Evolutionary conservation across 2,329 filamentous ascomycete species (phyloP).

Genomic region (Harringtonia aguacate): DNA sequence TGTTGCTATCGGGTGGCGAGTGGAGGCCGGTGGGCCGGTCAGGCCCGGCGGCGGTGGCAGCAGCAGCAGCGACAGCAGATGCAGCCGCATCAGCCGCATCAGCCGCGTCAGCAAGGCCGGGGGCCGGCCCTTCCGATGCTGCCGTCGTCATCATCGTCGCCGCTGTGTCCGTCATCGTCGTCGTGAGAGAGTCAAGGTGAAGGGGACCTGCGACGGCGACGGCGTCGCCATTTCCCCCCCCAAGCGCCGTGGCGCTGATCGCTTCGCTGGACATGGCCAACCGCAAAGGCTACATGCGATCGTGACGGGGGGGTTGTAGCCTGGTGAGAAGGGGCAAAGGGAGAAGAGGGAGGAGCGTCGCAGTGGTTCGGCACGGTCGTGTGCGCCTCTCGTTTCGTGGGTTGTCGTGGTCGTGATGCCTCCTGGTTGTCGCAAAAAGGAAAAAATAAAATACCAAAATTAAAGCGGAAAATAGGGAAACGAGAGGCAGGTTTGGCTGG

Average conservation of each 20-base stretch:
- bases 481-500: conserved; percentile 7
- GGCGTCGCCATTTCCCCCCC: conserved; percentile 20
- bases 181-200: conserved; percentile 1
- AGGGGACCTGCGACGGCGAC: conserved; percentile 14
- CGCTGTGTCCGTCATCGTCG: background rate
- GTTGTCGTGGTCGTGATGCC: background rate
- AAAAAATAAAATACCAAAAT: conserved; percentile 3
- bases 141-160: conserved; percentile 8
- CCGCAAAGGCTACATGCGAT: conserved; percentile 16
- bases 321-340: conserved; percentile 6
- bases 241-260: conserved; percentile 36
- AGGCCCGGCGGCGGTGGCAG: conserved; percentile 8
- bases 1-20: conserved; percentile 55
- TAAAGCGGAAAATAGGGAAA: conserved; percentile 3
- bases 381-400: background rate
- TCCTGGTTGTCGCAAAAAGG: background rate
- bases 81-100: background rate
- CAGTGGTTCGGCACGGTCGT: conserved; percentile 1
- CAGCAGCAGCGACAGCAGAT: conserved; percentile 6
- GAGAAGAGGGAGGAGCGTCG: background rate
- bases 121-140: conserved; percentile 1
- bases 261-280: conserved; percentile 43
- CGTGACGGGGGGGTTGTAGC: conserved; percentile 14
- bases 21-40: conserved; percentile 39
- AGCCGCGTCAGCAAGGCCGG: conserved; percentile 4